Percentiles rank a stretch among this genome's conserved stretches.
These are phyloP conservation scores for Globisporangium mamillatum DNA, from an alignment of 352 stramenopile species.

Conservation along the genomic window DNA sequence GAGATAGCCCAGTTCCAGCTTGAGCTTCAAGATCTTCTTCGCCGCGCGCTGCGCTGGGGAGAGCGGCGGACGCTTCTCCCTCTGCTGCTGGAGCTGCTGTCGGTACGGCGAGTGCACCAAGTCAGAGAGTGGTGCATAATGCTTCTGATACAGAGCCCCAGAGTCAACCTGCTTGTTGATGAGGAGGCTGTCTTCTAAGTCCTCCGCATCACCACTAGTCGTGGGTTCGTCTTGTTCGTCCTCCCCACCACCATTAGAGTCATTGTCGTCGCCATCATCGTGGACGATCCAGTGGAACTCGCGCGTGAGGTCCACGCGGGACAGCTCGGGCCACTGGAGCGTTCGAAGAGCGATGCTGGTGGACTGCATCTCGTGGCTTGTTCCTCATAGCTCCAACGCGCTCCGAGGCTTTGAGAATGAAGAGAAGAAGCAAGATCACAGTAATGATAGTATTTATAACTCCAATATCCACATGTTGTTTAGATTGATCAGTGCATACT, in stretches of 20 bases:
- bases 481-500: no score
- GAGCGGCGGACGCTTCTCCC: conserved; percentile 16
- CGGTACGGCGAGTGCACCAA: conserved; percentile 37
- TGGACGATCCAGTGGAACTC: conserved; percentile 48
- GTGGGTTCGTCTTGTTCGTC: conserved; percentile 10
- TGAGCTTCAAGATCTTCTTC: conserved; percentile 52
- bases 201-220: neutral
- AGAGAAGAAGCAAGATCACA: no score
- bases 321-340: conserved; percentile 31
- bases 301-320: conserved; percentile 35
- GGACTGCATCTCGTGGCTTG: neutral
- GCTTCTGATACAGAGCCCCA: neutral
- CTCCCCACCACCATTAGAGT: conserved; percentile 1
- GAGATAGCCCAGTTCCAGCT: conserved; percentile 27
- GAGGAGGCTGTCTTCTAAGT: neutral
- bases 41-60: conserved; percentile 52
- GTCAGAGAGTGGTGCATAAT: neutral
- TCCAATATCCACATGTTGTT: no score
- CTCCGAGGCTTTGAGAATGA: neutral
- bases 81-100: conserved; percentile 23
- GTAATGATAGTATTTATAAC: no score
- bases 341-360: conserved; percentile 18
- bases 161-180: neutral
- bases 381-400: neutral
- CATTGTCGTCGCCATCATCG: neutral